Evolutionary conservation across 768 basidiomycete species (phyloP).

Genomic region (Multifurca ochricompacta): DNA sequence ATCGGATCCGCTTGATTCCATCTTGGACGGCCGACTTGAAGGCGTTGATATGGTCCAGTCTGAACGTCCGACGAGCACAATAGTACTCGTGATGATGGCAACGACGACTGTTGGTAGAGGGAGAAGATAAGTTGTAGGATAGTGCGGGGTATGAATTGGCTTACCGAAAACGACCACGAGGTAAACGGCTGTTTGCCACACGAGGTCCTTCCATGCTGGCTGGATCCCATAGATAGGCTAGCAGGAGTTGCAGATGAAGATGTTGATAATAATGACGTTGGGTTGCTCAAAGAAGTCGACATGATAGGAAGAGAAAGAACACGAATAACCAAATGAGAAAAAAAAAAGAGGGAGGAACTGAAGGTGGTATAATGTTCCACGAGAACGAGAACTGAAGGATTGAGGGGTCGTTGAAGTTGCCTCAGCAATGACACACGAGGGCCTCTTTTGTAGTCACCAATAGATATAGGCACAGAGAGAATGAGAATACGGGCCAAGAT

Average conservation of each 20-base stretch:
- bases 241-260: neutral
- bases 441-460: neutral
- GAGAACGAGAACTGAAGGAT: neutral
- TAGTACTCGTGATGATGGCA: neutral
- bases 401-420: neutral
- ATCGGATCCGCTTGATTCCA: neutral
- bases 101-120: slow-evolving; percentile 9
- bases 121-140: neutral
- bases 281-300: neutral
- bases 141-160: neutral
- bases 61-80: neutral
- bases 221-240: neutral
- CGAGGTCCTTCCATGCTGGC: neutral
- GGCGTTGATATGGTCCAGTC: neutral
- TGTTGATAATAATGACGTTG: neutral
- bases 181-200: slow-evolving; percentile 5
- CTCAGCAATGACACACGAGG: neutral
- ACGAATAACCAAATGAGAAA: neutral
- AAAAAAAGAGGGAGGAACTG: neutral
- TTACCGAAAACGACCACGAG: slow-evolving; percentile 6
- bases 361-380: neutral
- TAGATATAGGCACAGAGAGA: neutral
- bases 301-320: neutral
- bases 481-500: neutral
- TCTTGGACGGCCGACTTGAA: neutral